Evolutionary conservation across 768 basidiomycete genomes (phyloP).

Genomic region (Zangia roseola): DNA sequence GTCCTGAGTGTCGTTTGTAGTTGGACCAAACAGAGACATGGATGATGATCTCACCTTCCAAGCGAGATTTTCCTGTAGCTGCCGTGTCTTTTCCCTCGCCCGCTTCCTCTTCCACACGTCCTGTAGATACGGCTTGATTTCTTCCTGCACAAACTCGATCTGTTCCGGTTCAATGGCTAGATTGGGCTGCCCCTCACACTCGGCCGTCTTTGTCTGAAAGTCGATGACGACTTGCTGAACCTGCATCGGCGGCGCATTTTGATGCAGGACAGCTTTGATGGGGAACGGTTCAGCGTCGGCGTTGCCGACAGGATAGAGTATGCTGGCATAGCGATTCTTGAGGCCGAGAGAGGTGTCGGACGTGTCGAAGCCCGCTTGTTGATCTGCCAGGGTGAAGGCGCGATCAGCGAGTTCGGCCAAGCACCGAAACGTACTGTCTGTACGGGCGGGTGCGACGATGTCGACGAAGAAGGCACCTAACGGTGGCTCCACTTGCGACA

Average conservation of each 20-base stretch:
- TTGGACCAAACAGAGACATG: not conserved
- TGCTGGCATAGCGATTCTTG: constrained; percentile 15
- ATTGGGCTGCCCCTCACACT: constrained; percentile 11
- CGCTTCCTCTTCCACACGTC: constrained; percentile 8
- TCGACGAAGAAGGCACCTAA: constrained; percentile 16
- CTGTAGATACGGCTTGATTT: constrained; percentile 14
- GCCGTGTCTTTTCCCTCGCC: constrained; percentile 3
- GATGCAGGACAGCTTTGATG: constrained; percentile 13
- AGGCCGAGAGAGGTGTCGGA: not conserved
- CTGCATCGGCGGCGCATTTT: constrained; percentile 6
- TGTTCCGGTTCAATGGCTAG: constrained; percentile 18
- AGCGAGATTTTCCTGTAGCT: not conserved
- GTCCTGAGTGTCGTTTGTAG: constrained; percentile 3
- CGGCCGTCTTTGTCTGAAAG: constrained; percentile 14
- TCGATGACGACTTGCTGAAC: constrained; percentile 15
- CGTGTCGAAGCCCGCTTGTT: not conserved
- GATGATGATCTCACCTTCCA: constrained; percentile 12
- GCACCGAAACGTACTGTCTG: constrained; percentile 4
- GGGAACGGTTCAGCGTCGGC: constrained; percentile 6
- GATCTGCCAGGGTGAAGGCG: constrained; percentile 15
- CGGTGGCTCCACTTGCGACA: constrained; percentile 12
- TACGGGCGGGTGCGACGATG: constrained; percentile 4
- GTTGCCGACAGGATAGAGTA: constrained; percentile 12
- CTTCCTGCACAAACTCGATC: constrained; percentile 16
- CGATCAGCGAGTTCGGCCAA: constrained; percentile 20